Percentiles rank a stretch among this genome's conserved stretches.
phyloP scores from a whole-genome alignment of 2,329 filamentous ascomycete genomes.

The Neospermospora avenae region DNA sequence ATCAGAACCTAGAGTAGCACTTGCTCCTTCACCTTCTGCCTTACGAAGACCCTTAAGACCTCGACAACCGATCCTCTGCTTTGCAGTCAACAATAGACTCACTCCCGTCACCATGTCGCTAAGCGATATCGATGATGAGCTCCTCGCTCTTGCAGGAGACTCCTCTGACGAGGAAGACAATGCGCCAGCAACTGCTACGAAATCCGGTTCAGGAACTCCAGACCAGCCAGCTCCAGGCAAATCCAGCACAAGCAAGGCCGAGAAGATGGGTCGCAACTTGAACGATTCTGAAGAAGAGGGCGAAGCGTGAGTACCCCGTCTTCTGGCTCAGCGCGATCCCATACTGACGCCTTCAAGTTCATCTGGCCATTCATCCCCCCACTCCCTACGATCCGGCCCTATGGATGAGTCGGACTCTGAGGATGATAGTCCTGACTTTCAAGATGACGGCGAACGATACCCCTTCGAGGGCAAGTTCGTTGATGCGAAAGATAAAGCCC shows the following conservation, averaged over 20 bases:
- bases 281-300: conserved; percentile 73
- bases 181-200: conserved; percentile 45
- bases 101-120: conserved; percentile 68
- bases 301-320: conserved; percentile 64
- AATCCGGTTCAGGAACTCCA: conserved; percentile 54
- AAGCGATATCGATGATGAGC: conserved; percentile 68
- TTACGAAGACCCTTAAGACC: neutral
- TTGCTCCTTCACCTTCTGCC: neutral
- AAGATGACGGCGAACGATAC: conserved; percentile 65
- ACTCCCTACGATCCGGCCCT: conserved; percentile 75
- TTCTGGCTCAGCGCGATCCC: neutral
- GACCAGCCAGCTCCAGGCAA: conserved; percentile 39
- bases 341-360: conserved; percentile 50
- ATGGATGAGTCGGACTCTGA: conserved; percentile 92
- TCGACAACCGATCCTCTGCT: neutral
- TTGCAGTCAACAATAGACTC: neutral
- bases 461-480: conserved; percentile 86
- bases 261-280: conserved; percentile 43
- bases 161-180: conserved; percentile 56
- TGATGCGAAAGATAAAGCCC: conserved; percentile 67
- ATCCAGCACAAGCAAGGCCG: conserved; percentile 46
- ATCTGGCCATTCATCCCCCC: conserved; percentile 63
- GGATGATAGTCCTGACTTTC: conserved; percentile 51
- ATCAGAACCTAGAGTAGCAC: neutral
- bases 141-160: conserved; percentile 87